phyloP scores from a whole-genome alignment of 768 basidiomycete species.

The Macrolepiota albuminosa region DNA sequence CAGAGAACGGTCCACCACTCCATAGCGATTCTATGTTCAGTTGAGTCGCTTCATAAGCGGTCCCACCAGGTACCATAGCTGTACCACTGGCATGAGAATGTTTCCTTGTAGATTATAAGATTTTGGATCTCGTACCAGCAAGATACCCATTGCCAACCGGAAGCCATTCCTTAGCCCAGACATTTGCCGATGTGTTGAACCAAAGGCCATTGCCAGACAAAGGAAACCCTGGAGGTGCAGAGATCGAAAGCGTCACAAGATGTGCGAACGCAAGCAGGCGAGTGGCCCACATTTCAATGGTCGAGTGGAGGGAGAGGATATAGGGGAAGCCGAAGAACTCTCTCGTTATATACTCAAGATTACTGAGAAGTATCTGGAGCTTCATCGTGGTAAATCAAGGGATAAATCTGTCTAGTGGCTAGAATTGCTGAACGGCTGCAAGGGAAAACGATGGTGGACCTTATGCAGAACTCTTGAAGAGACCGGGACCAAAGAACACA shows the following conservation, averaged over 20 bases:
- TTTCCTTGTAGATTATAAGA: neutral
- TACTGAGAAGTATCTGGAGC: constrained; percentile 6
- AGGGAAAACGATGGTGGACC: constrained; percentile 10
- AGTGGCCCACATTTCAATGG: constrained; percentile 21
- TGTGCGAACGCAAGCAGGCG: constrained; percentile 20
- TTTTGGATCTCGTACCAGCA: constrained; percentile 36
- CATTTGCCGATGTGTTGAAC: constrained; percentile 49
- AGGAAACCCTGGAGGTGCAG: constrained; percentile 50
- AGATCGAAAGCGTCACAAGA: constrained; percentile 15
- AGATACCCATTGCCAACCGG: constrained; percentile 75
- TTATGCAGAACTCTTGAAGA: constrained; percentile 14
- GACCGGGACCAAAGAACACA: constrained; percentile 15
- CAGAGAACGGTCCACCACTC: constrained; percentile 69
- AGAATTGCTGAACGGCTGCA: neutral
- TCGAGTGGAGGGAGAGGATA: constrained; percentile 9
- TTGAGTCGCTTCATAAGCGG: constrained; percentile 53
- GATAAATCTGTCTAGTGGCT: neutral
- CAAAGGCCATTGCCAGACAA: constrained; percentile 71
- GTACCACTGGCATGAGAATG: neutral
- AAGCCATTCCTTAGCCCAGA: constrained; percentile 58
- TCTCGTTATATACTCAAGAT: constrained; percentile 13
- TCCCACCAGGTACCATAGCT: constrained; percentile 68
- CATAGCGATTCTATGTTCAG: constrained; percentile 76
- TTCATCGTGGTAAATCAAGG: constrained; percentile 16
- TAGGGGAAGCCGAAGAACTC: constrained; percentile 12